phyloP scores from a whole-genome alignment of 805 yeast species.

The Yamadazyma laniorum region DNA sequence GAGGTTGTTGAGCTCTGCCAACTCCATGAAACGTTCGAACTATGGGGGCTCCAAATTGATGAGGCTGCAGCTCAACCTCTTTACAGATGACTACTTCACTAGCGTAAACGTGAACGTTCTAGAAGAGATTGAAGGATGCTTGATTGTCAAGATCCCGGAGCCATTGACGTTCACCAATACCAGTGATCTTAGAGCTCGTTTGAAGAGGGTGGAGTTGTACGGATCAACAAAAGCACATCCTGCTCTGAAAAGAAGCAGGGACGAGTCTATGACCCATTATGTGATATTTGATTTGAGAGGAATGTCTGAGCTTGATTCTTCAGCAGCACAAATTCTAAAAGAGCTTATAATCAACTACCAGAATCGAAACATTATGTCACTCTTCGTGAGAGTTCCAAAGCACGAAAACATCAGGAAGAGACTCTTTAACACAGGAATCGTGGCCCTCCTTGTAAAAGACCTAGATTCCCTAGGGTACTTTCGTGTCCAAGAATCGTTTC shows the following conservation, averaged over 20 bases:
- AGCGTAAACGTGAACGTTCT: conserved; percentile 34
- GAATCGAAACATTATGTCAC: conserved; percentile 28
- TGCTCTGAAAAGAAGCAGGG: conserved; percentile 35
- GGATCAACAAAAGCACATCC: conserved; percentile 47
- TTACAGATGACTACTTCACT: conserved; percentile 34
- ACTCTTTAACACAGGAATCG: conserved; percentile 30
- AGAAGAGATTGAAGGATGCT: conserved; percentile 45
- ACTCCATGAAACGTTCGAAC: not conserved
- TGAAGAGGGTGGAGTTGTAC: conserved; percentile 40
- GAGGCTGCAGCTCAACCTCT: conserved; percentile 26
- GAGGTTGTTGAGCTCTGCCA: conserved; percentile 6
- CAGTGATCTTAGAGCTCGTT: conserved; percentile 36
- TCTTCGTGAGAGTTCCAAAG: conserved; percentile 36
- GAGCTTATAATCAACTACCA: conserved; percentile 29
- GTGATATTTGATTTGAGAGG: conserved; percentile 42
- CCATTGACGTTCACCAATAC: conserved; percentile 44
- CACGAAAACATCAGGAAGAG: conserved; percentile 26
- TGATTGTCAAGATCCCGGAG: conserved; percentile 43
- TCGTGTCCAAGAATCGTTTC: conserved; percentile 11
- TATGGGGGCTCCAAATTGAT: not conserved
- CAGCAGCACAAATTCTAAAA: conserved; percentile 36
- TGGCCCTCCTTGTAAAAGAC: conserved; percentile 22
- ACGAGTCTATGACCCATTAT: conserved; percentile 38
- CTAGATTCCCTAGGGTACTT: conserved; percentile 24
- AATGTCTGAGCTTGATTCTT: conserved; percentile 42